A percentile compares a stretch with the other conserved stretches of the same genome.
Evolutionary conservation across 179 eudicot species (phyloP).

Genomic region (Carnegiea gigantea): DNA sequence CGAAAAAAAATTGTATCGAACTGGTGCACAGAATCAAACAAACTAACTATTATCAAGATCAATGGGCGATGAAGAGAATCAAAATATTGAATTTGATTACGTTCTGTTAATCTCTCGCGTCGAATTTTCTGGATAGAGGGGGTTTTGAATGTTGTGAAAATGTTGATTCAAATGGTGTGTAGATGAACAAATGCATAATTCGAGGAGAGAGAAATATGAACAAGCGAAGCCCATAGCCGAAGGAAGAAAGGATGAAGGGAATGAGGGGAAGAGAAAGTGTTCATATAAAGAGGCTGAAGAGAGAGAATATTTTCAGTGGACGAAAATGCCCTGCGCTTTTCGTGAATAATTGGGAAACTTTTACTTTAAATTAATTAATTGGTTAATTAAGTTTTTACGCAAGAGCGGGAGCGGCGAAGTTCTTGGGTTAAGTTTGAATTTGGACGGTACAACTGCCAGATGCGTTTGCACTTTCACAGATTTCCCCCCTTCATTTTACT

Average conservation of each 20-base stretch:
- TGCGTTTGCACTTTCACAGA: background rate
- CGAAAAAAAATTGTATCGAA: background rate
- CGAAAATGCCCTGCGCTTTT: constrained; percentile 5
- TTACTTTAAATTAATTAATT: background rate
- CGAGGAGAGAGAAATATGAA: constrained; percentile 7
- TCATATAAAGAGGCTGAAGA: constrained; percentile 7
- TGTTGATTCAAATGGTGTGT: background rate
- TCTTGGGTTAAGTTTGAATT: constrained; percentile 14
- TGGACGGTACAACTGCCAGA: background rate
- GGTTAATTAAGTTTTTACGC: background rate
- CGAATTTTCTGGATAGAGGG: constrained; percentile 3
- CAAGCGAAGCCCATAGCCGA: background rate
- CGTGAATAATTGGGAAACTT: background rate
- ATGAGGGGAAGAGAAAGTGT: background rate
- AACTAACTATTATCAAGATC: background rate
- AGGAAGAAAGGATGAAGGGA: background rate
- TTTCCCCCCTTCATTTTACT: background rate
- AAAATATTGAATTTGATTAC: background rate
- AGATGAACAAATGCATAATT: constrained; percentile 1
- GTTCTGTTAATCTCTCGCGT: constrained; percentile 6
- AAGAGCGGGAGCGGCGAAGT: constrained; percentile 12
- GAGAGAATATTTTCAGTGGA: background rate
- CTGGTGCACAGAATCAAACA: background rate
- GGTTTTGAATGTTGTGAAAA: background rate
- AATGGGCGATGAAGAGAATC: background rate